Evolutionary conservation across 495 filamentous ascomycete species (phyloP), one percentile per base, ranked within the genome.

Genomic region (Tuber indicum): DNA sequence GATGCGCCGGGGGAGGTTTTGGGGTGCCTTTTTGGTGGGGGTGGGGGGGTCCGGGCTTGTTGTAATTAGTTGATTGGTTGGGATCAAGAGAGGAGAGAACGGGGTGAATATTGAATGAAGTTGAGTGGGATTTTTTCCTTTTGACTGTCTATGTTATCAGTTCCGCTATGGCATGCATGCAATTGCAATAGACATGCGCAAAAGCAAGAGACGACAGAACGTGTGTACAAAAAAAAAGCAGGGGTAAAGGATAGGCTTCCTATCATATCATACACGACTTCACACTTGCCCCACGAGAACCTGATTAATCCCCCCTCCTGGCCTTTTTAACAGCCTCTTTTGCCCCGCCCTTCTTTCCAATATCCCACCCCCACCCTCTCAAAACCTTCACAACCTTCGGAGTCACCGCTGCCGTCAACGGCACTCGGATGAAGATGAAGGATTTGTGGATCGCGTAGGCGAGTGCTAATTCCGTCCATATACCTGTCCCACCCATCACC

Each of bases 391-490:
- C 96, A 17, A 98, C 91, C 84, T 96, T 97, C 3, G 96, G 96
- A 10, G 92, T 93, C 21, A 97, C 88, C 1, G 93, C 95, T 19
- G 92, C 94, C 3, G 96, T 94, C 78, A 98, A 83, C 3, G 96
- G 96, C 3, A 99, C 92, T 14, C 96, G 89, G 74, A 98, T 85
- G 84, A 99, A 97, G 73, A 99, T 97, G 84, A 99, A 94, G 78
- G 92, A 96, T 85, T 99, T 99, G 87, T 99, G 96, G 73, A 99
- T 91, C 0, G 95, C 96, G 81, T 99, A 99, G 9, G 96, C 96
- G 21, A 99, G 89, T 21, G 92, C 96, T 42, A 98, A 86, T 81
- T 98, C 94, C 6, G 96, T 99, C 90, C 91, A 92, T 69, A 93
- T 86, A 79, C 90, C 91, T 92, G 75, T 76, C 45, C 70, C 49